Evolutionary conservation across 2,329 filamentous ascomycete genomes (phyloP).

Genomic region (Whalleya microplaca): DNA sequence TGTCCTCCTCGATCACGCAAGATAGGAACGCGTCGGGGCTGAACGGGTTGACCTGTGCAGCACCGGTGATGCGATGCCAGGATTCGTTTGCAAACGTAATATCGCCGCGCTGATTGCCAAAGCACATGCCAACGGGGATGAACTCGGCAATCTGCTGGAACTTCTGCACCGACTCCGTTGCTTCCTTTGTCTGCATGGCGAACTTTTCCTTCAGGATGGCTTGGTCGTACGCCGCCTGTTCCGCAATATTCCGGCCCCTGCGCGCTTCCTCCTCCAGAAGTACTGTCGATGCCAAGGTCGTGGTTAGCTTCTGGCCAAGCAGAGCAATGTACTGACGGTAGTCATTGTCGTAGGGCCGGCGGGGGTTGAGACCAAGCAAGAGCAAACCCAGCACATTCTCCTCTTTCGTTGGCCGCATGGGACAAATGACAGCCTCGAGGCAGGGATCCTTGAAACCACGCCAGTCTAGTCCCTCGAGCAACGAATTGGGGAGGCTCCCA

Average conservation of each 20-base stretch:
- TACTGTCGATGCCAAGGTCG: conserved; percentile 70
- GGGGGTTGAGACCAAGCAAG: conserved; percentile 71
- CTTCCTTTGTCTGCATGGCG: conserved; percentile 56
- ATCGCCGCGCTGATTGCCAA: conserved; percentile 65
- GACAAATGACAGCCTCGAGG: conserved; percentile 68
- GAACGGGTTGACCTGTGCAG: conserved; percentile 39
- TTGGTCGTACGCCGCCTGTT: conserved; percentile 68
- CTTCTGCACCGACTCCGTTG: conserved; percentile 60
- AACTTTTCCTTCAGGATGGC: conserved; percentile 69
- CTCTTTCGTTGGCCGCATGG: conserved; percentile 68
- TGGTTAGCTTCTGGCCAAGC: conserved; percentile 61
- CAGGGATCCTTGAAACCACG: conserved; percentile 69
- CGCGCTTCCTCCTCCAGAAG: conserved; percentile 73
- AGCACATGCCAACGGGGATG: conserved; percentile 74
- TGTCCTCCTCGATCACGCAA: conserved; percentile 52
- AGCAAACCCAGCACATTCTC: conserved; percentile 70
- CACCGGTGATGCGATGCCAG: conserved; percentile 59
- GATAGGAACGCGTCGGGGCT: conserved; percentile 44
- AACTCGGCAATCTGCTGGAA: conserved; percentile 75
- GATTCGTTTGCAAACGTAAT: conserved; percentile 74
- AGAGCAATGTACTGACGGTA: conserved; percentile 69
- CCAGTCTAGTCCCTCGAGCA: conserved; percentile 63
- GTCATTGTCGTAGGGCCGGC: conserved; percentile 73
- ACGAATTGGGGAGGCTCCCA: conserved; percentile 58
- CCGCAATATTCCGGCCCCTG: conserved; percentile 58